Percentiles rank a stretch among this genome's conserved stretches.
Conservation (phyloP, 2,329 filamentous ascomycete genomes). For the Trichoderma arundinaceum region DNA sequence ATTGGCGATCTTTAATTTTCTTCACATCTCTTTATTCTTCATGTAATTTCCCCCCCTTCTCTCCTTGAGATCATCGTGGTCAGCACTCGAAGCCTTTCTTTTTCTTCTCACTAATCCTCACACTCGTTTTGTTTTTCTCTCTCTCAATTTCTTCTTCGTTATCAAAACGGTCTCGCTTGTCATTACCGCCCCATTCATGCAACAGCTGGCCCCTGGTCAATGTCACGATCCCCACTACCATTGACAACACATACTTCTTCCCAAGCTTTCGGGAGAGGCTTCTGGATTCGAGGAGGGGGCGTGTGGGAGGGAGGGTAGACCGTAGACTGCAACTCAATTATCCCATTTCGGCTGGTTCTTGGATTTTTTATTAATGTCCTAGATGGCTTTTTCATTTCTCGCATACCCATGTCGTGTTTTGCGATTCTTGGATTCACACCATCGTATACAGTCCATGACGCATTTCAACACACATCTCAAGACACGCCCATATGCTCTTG, state of each 20-base stretch:
- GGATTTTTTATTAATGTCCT: neutral
- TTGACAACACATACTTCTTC: conserved; percentile 30
- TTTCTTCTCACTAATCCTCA: no score
- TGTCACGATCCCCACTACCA: conserved; percentile 14
- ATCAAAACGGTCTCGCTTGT: neutral
- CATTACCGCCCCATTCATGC: neutral
- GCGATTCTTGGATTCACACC: neutral
- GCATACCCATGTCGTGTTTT: neutral
- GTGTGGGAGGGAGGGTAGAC: conserved; percentile 10
- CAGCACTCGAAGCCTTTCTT: no score
- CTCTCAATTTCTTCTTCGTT: no score
- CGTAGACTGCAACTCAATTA: neutral
- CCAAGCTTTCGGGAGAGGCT: conserved; percentile 32
- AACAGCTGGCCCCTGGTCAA: conserved; percentile 11
- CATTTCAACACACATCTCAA: neutral
- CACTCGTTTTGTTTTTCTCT: no score
- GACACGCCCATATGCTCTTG: neutral
- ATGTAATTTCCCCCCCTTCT: no score
- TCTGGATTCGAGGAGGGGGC: conserved; percentile 22
- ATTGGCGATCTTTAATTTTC: conserved; percentile 26
- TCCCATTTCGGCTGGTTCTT: conserved; percentile 27
- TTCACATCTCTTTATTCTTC: no score
- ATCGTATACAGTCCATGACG: no score
- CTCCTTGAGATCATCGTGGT: no score
- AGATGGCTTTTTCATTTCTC: neutral